These are phyloP conservation scores for Backusella australiensis DNA, from an alignment of 192 early-diverging fungal species.

Conservation along the genomic window DNA sequence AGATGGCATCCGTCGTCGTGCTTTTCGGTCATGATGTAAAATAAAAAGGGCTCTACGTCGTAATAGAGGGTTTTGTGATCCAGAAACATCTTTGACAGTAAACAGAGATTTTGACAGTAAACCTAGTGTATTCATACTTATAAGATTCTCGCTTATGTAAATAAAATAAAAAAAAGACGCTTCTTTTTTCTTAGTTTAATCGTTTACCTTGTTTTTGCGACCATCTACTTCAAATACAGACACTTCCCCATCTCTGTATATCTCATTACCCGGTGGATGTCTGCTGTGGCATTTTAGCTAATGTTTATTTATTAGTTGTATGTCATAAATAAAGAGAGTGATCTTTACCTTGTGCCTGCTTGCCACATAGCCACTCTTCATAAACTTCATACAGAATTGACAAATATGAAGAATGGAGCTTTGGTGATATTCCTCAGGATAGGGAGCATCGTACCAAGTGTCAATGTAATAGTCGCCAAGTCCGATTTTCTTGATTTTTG, in stretches of 20 bases:
- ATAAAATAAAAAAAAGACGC: neutral
- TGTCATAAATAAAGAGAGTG: neutral
- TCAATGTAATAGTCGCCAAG: slow-evolving; percentile 84
- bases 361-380: slow-evolving; percentile 84
- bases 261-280: slow-evolving; percentile 93
- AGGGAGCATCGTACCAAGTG: slow-evolving; percentile 94
- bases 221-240: slow-evolving; percentile 98
- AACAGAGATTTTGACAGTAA: slow-evolving; percentile 97
- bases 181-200: neutral
- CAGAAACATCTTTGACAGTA: slow-evolving; percentile 94
- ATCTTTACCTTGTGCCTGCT: slow-evolving; percentile 67
- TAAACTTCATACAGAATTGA: slow-evolving; percentile 97
- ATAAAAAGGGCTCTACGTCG: slow-evolving; percentile 96
- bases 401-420: slow-evolving; percentile 83
- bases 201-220: slow-evolving; percentile 81
- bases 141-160: neutral
- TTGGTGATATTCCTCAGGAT: slow-evolving; percentile 93
- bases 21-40: slow-evolving; percentile 93
- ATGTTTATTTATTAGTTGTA: neutral
- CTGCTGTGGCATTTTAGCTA: slow-evolving; percentile 70
- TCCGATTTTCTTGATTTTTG: slow-evolving; percentile 66
- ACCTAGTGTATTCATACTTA: slow-evolving; percentile 39
- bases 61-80: slow-evolving; percentile 98
- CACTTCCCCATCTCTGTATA: slow-evolving; percentile 83
- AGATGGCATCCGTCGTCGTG: slow-evolving; percentile 81